Conservation (phyloP, 192 early-diverging fungal species). For the Kappamyces sp. region DNA sequence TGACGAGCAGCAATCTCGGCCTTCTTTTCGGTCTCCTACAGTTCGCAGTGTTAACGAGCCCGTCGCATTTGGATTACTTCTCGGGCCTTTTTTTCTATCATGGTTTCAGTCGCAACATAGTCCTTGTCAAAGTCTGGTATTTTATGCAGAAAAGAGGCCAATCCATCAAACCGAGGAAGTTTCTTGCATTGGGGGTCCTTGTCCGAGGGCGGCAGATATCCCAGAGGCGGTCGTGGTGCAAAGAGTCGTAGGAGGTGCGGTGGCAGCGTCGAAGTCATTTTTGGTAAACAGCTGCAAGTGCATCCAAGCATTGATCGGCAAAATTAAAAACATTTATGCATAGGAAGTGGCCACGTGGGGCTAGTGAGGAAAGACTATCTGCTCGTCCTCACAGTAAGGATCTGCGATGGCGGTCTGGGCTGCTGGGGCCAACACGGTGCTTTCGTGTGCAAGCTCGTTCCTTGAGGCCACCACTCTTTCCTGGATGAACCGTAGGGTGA, state of each 20-base stretch:
- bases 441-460: too few relatives aligned
- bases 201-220: slow-evolving; percentile 59
- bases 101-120: slow-evolving; percentile 64
- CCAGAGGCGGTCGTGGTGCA: slow-evolving; percentile 73
- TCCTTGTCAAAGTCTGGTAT: slow-evolving; percentile 58
- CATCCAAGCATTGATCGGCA: neutral
- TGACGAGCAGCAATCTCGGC: slow-evolving; percentile 37
- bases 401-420: too few relatives aligned
- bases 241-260: slow-evolving; percentile 73
- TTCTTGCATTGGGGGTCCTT: slow-evolving; percentile 49
- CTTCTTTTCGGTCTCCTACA: slow-evolving; percentile 46
- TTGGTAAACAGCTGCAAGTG: neutral
- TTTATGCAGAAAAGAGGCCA: slow-evolving; percentile 52
- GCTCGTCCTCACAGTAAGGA: too few relatives aligned
- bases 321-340: too few relatives aligned
- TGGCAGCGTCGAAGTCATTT: slow-evolving; percentile 35
- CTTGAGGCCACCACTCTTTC: too few relatives aligned
- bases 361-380: too few relatives aligned
- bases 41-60: neutral
- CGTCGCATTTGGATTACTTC: slow-evolving; percentile 41
- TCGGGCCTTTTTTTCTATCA: slow-evolving; percentile 61
- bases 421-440: too few relatives aligned
- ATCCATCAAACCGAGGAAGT: slow-evolving; percentile 46
- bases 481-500: too few relatives aligned
- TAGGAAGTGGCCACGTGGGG: too few relatives aligned